phyloP scores from a whole-genome alignment of 1,139 yeast genomes.

The Suhomyces kunorum region DNA sequence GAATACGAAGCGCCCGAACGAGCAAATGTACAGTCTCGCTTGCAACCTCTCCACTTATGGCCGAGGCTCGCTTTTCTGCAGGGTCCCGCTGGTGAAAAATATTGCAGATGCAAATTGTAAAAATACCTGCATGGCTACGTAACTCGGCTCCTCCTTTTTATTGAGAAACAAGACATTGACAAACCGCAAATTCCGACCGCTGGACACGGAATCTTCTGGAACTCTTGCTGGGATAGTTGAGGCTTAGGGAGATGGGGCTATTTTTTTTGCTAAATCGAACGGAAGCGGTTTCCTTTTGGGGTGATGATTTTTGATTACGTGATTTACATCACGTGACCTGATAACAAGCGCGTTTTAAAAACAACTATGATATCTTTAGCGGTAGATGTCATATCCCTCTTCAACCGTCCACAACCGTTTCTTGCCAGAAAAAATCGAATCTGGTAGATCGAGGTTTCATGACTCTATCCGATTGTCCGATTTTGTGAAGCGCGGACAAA shows the following conservation, averaged over 20 bases:
- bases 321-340: neutral
- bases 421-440: neutral
- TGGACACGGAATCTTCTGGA: too few species aligned
- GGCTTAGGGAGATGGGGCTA: too few species aligned
- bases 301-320: neutral
- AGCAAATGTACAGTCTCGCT: neutral
- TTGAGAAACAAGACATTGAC: too few species aligned
- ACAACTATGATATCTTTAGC: too few species aligned
- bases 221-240: too few species aligned
- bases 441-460: conserved; percentile 7
- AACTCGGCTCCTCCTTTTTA: too few species aligned
- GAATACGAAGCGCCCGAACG: neutral
- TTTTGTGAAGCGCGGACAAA: neutral
- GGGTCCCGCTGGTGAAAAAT: neutral
- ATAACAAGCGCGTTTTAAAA: neutral
- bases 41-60: neutral
- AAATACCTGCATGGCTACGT: neutral
- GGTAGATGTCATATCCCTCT: neutral
- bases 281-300: neutral
- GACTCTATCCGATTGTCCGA: conserved; percentile 5
- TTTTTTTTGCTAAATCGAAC: too few species aligned
- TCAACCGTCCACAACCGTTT: neutral
- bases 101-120: neutral
- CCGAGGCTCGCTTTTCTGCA: neutral
- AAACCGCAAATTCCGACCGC: too few species aligned